phyloP scores from a whole-genome alignment of 352 stramenopile genomes.

The Phytophthora cryptogea region DNA sequence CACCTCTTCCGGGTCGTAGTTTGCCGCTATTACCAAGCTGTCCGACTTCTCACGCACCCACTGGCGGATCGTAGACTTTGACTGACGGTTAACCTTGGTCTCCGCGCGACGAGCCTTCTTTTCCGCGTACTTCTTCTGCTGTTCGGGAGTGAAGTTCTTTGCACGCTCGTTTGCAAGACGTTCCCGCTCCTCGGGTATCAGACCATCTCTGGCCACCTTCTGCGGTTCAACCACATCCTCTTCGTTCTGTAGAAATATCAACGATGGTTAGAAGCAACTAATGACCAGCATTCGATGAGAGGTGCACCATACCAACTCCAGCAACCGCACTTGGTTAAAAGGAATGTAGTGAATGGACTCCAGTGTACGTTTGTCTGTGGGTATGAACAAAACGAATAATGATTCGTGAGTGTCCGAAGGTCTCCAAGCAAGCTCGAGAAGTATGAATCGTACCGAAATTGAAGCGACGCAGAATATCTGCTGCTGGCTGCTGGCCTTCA shows the following conservation, averaged over 20 bases:
- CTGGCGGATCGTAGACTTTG: slow-evolving; percentile 64
- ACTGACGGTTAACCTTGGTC: slow-evolving; percentile 83
- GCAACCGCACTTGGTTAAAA: slow-evolving; percentile 62
- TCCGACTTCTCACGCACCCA: slow-evolving; percentile 78
- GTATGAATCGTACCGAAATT: slow-evolving; percentile 66
- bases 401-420: not conserved
- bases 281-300: not conserved
- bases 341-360: slow-evolving; percentile 81
- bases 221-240: slow-evolving; percentile 51
- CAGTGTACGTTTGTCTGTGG: slow-evolving; percentile 63
- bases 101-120: slow-evolving; percentile 73
- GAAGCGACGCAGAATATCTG: slow-evolving; percentile 84
- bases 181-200: slow-evolving; percentile 65
- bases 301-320: slow-evolving; percentile 36
- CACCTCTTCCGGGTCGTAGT: slow-evolving; percentile 89
- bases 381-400: slow-evolving; percentile 2
- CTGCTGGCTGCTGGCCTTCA: slow-evolving; percentile 73
- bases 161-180: slow-evolving; percentile 78
- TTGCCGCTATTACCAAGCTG: slow-evolving; percentile 89
- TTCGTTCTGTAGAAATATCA: slow-evolving; percentile 37
- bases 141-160: slow-evolving; percentile 77
- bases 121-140: slow-evolving; percentile 78
- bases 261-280: too few relatives aligned
- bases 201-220: slow-evolving; percentile 52
- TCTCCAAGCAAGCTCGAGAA: not conserved